Percentiles rank a stretch among this genome's conserved stretches.
Conservation (phyloP, 257 asterid genomes). For the Verbena officinalis region DNA sequence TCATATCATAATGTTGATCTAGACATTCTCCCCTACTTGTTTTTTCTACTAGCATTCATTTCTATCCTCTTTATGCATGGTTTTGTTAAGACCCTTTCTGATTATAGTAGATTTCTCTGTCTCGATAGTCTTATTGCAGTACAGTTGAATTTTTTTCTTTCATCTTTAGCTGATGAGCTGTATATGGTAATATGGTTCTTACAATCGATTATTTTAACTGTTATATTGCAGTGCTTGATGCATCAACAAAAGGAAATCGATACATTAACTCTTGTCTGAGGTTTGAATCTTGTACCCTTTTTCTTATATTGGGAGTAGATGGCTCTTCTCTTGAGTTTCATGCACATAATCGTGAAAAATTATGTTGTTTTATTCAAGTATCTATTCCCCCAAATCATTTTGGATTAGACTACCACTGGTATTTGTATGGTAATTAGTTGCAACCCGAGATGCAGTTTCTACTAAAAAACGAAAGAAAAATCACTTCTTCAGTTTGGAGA, state of each 20-base stretch:
- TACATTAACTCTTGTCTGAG: conserved; percentile 93
- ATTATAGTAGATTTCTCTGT: background rate
- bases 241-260: conserved; percentile 89
- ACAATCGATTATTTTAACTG: conserved; percentile 21
- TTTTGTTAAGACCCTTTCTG: background rate
- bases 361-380: background rate
- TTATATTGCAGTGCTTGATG: conserved; percentile 79
- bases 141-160: background rate
- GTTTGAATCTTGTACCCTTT: conserved; percentile 38
- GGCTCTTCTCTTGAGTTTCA: conserved; percentile 13
- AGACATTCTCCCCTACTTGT: background rate
- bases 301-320: conserved; percentile 17
- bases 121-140: background rate
- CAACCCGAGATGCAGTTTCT: background rate
- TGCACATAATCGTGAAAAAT: background rate
- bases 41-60: background rate
- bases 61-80: background rate
- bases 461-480: background rate
- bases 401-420: too few relatives aligned
- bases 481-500: background rate
- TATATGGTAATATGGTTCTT: conserved; percentile 1
- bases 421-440: background rate
- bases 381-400: background rate
- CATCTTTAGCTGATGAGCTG: conserved; percentile 15
- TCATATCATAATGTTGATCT: background rate